Conservation (phyloP, 495 filamentous ascomycete genomes). For the Penicillium steckii region DNA sequence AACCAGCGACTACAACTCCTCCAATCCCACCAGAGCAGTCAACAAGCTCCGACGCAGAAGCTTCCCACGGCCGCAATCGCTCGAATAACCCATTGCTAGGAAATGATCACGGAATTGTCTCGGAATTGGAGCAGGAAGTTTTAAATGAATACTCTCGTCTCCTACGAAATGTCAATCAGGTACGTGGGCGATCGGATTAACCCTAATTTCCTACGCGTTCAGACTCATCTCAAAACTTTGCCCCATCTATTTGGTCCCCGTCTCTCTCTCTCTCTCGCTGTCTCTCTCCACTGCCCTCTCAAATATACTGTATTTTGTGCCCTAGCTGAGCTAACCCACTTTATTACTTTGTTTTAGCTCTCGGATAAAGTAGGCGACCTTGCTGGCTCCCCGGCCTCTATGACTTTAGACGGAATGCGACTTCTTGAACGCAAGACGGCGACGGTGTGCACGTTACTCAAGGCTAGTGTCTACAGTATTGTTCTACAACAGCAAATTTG, state of each 20-base stretch:
- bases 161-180: constrained; percentile 88
- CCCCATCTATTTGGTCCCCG: too few species aligned
- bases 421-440: constrained; percentile 91
- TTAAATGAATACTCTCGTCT: constrained; percentile 89
- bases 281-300: too few species aligned
- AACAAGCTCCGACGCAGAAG: constrained; percentile 17
- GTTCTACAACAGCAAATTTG: constrained; percentile 95
- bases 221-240: too few species aligned
- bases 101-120: constrained; percentile 39
- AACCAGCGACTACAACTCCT: constrained; percentile 24
- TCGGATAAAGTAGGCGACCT: constrained; percentile 39
- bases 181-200: constrained; percentile 34
- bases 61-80: constrained; percentile 12
- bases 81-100: constrained; percentile 42
- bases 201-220: too few species aligned
- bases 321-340: background rate
- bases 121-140: constrained; percentile 88
- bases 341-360: constrained; percentile 23
- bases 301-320: background rate
- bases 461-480: constrained; percentile 97
- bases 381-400: constrained; percentile 28
- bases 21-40: constrained; percentile 15
- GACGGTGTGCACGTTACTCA: constrained; percentile 89
- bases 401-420: constrained; percentile 69
- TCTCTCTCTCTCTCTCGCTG: too few species aligned